Evolutionary conservation across 352 stramenopile species (phyloP).

Genomic region (Phytophthora ramorum): DNA sequence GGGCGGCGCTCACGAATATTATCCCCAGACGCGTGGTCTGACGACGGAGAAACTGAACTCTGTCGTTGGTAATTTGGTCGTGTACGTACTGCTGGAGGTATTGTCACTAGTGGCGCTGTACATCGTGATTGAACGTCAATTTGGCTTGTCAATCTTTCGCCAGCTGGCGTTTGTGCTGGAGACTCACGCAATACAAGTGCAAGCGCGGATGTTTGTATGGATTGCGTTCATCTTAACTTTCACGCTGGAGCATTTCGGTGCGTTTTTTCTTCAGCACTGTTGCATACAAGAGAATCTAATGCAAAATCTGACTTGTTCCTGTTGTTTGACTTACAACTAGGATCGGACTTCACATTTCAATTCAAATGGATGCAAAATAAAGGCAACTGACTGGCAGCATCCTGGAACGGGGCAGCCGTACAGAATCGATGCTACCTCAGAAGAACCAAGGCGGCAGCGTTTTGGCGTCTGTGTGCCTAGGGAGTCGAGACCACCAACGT

Average conservation of each 20-base stretch:
- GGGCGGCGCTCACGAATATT: not conserved
- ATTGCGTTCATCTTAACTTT: slow-evolving; percentile 32
- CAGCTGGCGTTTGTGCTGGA: slow-evolving; percentile 47
- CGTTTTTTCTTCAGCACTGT: not conserved
- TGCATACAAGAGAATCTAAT: not conserved
- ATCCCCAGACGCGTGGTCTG: slow-evolving; percentile 6
- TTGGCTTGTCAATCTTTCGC: slow-evolving; percentile 25
- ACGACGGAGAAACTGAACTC: slow-evolving; percentile 9
- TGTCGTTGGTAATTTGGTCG: slow-evolving; percentile 1
- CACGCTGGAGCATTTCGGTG: slow-evolving; percentile 35
- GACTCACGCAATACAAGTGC: slow-evolving; percentile 25
- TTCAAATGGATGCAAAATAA: slow-evolving; percentile 8
- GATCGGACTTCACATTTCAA: slow-evolving; percentile 12
- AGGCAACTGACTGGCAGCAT: not conserved
- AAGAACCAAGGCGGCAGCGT: not conserved
- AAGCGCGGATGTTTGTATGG: slow-evolving; percentile 32
- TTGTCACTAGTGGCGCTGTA: slow-evolving; percentile 6
- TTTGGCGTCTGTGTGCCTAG: not conserved
- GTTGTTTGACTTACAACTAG: not conserved
- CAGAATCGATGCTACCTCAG: no score
- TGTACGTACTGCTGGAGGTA: slow-evolving; percentile 10
- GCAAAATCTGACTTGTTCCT: not conserved
- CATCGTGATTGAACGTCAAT: slow-evolving; percentile 16
- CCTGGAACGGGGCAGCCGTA: no score
- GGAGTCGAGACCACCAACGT: not conserved